Evolutionary conservation across 225 moss, liverwort and hornwort genomes (phyloP), one percentile per base, ranked within the genome.

Genomic region (Anthoceros angustus): DNA sequence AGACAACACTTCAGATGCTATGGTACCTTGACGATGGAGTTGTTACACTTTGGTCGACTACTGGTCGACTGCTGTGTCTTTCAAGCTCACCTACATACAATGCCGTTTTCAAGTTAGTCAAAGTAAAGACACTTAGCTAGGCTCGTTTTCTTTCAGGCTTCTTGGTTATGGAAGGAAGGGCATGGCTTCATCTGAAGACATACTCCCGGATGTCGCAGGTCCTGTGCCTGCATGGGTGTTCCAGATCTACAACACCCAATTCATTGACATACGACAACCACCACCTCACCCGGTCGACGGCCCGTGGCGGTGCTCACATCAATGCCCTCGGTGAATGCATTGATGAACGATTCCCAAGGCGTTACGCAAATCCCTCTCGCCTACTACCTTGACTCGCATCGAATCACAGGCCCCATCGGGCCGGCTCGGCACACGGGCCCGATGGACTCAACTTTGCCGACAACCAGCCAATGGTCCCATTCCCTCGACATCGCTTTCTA

Each of bases 251-350:
- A 10, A 42, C 42, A 55, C 69, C 9, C 7, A 3, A 9, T 23
- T 55, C 3, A 42, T 74, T 10, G 74, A 74, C 39, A 42, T 74
- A n/a, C 38, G 61, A 62, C 65, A 74, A n/a, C n/a, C n/a, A 74
- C 74, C 40, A 66, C 60, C 66, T 74, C 64, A 74, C 69, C 5
- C 41, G 23, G 32, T 74, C 26, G 14, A 45, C 0, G 38, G 50
- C 9, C 64, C 42, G 49, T 20, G 0, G 5, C 25, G 12, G n/a
- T n/a, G 1, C 62, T 7, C 24, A 74, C 70, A 11, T 74, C 23
- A 74, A 74, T 25, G 25, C n/a, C 66, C 26, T 74, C 74, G 25
- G 12, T 18, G 41, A 74, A 74, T 62, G 55, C 55, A 18, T 20
- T 55, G n/a, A 55, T 3, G 55, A 2, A 15, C 55, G 55, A 55